Evolutionary conservation across 2,329 filamentous ascomycete species (phyloP), one percentile per base, ranked within the genome.

Genomic region (Fusarium mundagurra): DNA sequence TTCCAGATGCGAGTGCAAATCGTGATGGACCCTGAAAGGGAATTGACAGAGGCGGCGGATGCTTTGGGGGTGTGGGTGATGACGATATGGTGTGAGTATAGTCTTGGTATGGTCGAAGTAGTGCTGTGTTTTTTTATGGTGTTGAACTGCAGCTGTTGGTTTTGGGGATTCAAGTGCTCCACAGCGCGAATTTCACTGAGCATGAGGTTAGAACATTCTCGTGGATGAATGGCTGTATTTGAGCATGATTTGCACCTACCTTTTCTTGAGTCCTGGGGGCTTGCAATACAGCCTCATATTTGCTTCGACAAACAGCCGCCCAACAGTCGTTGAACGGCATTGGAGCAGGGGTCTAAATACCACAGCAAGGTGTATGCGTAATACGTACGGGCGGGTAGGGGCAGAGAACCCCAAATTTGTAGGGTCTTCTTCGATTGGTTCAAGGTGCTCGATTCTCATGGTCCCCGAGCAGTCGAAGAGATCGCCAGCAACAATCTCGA

Each of bases 401-500:
- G 20, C 60, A 20, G 47, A 27, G 31, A n/a, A 50, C 48, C 31
- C 51, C 44, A 69, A 69, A 55, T 55, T 51, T 5, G 33, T 36
- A 59, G 31, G 55, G n/a, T 8, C 24, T 27, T 27, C 20, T 60
- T 61, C 48, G 66, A 60, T 72, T 73, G 65, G 66, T 48, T 45
- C 44, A 47, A 55, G 24, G 24, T 17, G 24, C 61, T 69, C 71
- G 71, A 74, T 77, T 64, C 53, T 43, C 70, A 76, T 48, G 50
- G 43, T 53, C 67, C 60, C 63, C 47, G 59, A 60, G 44, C 51
- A 55, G 58, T 69, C 72, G 63, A 57, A 69, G 54, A 74, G 76
- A 77, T 77, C 76, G 76, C 66, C 71, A 71, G 66, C 58, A 45
- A 64, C 27, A 64, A 33, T 53, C 70, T 63, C 69, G 60, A 63